Conservation (phyloP, 176 grass and related monocot genomes). For the Bolboschoenus planiculmis region DNA sequence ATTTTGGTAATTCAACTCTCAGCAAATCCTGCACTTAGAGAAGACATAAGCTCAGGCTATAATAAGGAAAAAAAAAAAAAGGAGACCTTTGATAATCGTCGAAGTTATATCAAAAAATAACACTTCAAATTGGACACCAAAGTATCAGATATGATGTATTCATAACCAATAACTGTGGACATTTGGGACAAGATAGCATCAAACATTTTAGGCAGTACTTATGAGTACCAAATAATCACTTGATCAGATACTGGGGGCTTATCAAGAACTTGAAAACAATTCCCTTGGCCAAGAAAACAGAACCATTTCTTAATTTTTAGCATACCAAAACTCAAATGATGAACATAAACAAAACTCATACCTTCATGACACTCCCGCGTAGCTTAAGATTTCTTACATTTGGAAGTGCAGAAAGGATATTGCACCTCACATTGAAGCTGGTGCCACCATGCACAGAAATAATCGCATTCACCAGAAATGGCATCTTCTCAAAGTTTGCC, state of each 20-base stretch:
- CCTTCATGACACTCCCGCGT: neutral
- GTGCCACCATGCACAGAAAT: neutral
- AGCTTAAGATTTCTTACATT: neutral
- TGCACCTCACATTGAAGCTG: neutral
- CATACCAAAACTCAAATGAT: neutral
- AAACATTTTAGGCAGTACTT: neutral
- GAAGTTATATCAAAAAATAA: neutral
- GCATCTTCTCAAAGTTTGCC: neutral
- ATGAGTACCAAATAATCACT: neutral
- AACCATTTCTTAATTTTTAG: too few relatives aligned
- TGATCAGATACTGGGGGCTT: neutral
- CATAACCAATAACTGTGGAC: neutral
- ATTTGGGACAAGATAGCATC: neutral
- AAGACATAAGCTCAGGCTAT: neutral
- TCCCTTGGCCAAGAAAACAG: neutral
- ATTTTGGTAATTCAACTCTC: neutral
- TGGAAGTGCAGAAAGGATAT: neutral
- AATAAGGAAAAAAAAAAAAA: neutral
- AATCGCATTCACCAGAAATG: neutral
- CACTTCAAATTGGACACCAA: neutral
- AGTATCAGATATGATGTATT: neutral
- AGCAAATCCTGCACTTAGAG: neutral
- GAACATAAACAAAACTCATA: neutral
- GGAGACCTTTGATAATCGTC: neutral
- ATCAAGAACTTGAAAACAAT: neutral